Evolutionary conservation across 805 yeast genomes (phyloP).

Genomic region (Zygoascus tannicola): DNA sequence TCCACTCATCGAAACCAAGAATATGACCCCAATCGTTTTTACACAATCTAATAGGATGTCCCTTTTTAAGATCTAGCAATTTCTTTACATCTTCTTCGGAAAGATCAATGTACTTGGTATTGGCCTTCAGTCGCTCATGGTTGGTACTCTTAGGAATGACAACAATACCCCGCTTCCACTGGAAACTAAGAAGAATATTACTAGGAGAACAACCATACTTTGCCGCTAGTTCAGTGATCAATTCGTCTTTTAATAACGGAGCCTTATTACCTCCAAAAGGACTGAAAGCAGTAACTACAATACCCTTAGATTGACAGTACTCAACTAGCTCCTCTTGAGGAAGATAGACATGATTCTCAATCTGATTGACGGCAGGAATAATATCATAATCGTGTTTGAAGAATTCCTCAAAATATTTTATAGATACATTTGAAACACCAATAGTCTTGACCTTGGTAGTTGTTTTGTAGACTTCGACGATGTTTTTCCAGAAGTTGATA

Average conservation of each 20-base stretch:
- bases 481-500: slow-evolving; percentile 41
- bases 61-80: neutral
- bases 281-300: slow-evolving; percentile 61
- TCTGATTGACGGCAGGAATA: slow-evolving; percentile 64
- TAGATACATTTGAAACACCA: slow-evolving; percentile 69
- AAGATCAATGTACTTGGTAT: neutral
- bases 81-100: neutral
- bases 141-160: slow-evolving; percentile 51
- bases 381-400: slow-evolving; percentile 36
- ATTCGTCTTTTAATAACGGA: slow-evolving; percentile 47
- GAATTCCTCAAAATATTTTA: slow-evolving; percentile 42
- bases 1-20: neutral
- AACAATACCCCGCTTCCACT: slow-evolving; percentile 39
- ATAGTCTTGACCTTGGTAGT: slow-evolving; percentile 42
- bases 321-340: slow-evolving; percentile 48
- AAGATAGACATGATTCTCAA: slow-evolving; percentile 65
- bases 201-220: slow-evolving; percentile 31
- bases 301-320: slow-evolving; percentile 43
- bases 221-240: slow-evolving; percentile 38
- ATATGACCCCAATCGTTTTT: neutral
- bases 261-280: slow-evolving; percentile 52
- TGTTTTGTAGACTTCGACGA: slow-evolving; percentile 40
- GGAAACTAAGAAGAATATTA: slow-evolving; percentile 7
- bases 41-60: neutral
- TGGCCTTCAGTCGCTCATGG: neutral